Evolutionary conservation across 495 filamentous ascomycete genomes (phyloP).

Genomic region (Daldinia loculata): DNA sequence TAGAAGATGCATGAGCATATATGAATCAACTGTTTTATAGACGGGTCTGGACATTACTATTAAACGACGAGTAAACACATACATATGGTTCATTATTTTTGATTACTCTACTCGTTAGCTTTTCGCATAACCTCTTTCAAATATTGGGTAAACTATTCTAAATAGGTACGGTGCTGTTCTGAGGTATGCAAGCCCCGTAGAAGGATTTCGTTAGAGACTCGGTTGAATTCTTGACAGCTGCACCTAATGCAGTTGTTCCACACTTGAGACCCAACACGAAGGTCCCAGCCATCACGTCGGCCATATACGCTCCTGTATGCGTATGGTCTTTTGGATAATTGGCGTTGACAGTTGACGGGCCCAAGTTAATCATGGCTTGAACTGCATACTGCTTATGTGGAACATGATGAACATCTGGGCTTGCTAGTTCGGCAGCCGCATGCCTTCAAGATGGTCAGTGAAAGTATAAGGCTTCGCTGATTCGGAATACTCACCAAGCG

Average conservation of each 20-base stretch:
- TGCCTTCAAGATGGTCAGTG: conserved; percentile 41
- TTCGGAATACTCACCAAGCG: conserved; percentile 43
- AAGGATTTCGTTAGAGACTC: conserved; percentile 37
- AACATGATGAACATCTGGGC: conserved; percentile 54
- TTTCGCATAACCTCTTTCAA: background rate
- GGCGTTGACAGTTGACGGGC: conserved; percentile 52
- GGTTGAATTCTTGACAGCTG: conserved; percentile 45
- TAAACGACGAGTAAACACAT: background rate
- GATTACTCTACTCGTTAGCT: background rate
- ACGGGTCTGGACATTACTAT: background rate
- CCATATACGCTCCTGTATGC: conserved; percentile 64
- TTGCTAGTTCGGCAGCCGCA: conserved; percentile 45
- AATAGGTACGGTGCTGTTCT: conserved; percentile 46
- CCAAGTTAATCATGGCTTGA: conserved; percentile 58
- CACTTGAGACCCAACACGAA: conserved; percentile 53
- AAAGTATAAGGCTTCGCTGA: conserved; percentile 11
- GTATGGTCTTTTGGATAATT: conserved; percentile 68
- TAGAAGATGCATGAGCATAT: background rate
- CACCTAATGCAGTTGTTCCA: conserved; percentile 45
- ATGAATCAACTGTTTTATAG: background rate
- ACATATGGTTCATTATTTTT: background rate
- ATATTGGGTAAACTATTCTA: conserved; percentile 2
- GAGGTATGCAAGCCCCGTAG: conserved; percentile 45
- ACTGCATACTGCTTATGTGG: conserved; percentile 64
- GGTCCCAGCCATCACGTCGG: conserved; percentile 57